These are phyloP conservation scores for Ceratobasidium papillatum DNA, from an alignment of 1,284 basidiomycete species.

Conservation along the genomic window DNA sequence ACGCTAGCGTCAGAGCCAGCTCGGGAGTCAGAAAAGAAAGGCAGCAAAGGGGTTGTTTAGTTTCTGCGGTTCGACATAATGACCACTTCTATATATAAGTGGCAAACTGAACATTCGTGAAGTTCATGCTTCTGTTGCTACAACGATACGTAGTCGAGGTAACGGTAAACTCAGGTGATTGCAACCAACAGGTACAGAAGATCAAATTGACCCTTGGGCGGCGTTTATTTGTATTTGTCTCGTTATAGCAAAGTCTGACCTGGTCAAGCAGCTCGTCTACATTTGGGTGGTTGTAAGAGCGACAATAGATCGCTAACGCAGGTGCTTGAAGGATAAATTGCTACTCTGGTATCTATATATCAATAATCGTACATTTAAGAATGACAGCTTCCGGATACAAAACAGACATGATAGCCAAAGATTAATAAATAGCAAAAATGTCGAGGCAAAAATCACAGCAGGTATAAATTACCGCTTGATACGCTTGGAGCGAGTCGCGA, in stretches of 20 bases:
- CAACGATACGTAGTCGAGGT: neutral
- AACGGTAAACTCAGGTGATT: neutral
- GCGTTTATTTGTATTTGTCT: neutral
- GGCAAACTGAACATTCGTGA: neutral
- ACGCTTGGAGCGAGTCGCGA: constrained; percentile 23
- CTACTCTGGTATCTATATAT: neutral
- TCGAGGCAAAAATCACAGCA: neutral
- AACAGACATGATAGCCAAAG: constrained; percentile 1
- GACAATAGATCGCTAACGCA: too few relatives aligned
- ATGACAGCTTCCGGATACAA: neutral
- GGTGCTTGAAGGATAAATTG: neutral
- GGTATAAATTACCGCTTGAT: neutral
- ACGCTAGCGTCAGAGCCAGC: constrained; percentile 12
- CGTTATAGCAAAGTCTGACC: too few relatives aligned
- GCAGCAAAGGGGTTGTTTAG: neutral
- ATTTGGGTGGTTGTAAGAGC: too few relatives aligned
- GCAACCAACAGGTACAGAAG: neutral
- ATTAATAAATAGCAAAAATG: constrained; percentile 22
- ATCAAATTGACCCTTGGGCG: neutral
- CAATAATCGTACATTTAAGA: constrained; percentile 17
- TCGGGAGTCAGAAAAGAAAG: constrained; percentile 1
- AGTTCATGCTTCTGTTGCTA: constrained; percentile 11
- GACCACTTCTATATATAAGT: neutral
- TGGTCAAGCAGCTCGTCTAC: too few relatives aligned
- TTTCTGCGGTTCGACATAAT: neutral